Percentiles rank a stretch among this genome's conserved stretches.
phyloP scores from a whole-genome alignment of 2,329 filamentous ascomycete species.

The Ascochyta pisi region DNA sequence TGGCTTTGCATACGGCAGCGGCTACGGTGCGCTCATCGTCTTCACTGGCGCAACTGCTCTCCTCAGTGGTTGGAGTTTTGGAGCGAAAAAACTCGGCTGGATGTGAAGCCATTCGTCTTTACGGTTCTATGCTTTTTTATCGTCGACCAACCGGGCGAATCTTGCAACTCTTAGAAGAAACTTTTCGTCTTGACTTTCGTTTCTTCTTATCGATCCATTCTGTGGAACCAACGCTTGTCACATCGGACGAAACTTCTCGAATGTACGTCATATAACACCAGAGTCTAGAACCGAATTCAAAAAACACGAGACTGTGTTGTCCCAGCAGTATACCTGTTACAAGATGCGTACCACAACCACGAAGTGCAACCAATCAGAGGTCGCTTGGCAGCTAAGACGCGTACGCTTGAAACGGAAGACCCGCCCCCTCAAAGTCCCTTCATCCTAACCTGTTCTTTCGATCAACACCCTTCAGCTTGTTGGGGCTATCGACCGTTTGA shows the following conservation, averaged over 20 bases:
- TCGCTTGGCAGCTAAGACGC: constrained; percentile 9
- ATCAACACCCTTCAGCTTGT: constrained; percentile 6
- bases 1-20: constrained; percentile 51
- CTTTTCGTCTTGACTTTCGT: neutral
- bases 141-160: neutral
- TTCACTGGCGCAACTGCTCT: constrained; percentile 53
- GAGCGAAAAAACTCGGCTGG: constrained; percentile 42
- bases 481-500: constrained; percentile 4
- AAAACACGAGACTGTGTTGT: constrained; percentile 1
- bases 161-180: neutral
- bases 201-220: neutral
- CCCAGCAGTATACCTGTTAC: constrained; percentile 7
- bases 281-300: neutral
- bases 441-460: neutral
- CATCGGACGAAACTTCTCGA: neutral
- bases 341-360: neutral
- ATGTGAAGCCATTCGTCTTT: constrained; percentile 19
- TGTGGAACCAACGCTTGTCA: neutral
- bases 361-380: constrained; percentile 7
- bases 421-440: constrained; percentile 13
- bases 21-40: constrained; percentile 52
- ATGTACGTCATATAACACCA: neutral
- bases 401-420: constrained; percentile 13
- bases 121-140: too few relatives aligned
- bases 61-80: constrained; percentile 39